Percentiles rank a stretch among this genome's conserved stretches.
phyloP scores from a whole-genome alignment of 2,329 filamentous ascomycete species.

The Diaporthe sp. region DNA sequence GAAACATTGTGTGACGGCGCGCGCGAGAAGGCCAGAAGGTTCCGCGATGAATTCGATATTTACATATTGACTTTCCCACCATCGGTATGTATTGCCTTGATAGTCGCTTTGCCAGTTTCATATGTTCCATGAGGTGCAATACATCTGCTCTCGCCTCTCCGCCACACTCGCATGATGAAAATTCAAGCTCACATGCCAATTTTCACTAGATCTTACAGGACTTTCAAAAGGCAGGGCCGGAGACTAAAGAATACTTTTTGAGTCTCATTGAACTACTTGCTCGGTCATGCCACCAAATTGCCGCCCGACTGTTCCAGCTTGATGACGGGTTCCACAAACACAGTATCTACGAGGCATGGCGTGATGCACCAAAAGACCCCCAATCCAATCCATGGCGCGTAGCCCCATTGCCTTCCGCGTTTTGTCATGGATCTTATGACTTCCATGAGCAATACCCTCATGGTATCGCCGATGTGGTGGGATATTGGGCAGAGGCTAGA shows the following conservation, averaged over 20 bases:
- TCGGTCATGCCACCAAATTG: not conserved
- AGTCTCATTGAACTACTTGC: not conserved
- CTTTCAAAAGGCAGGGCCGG: not conserved
- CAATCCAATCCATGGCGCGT: not conserved
- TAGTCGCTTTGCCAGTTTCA: not conserved
- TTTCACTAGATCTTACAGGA: not conserved
- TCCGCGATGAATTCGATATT: not conserved
- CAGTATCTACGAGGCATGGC: conserved; percentile 7
- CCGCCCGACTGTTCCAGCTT: not conserved
- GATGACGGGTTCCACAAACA: not conserved
- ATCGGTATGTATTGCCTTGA: not conserved
- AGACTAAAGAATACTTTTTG: not conserved
- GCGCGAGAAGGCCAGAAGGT: not conserved
- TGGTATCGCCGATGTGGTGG: conserved; percentile 10
- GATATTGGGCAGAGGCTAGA: conserved; percentile 1
- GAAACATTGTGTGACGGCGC: not conserved
- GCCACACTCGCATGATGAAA: not conserved
- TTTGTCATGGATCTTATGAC: not conserved
- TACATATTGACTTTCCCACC: not conserved
- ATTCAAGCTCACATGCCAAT: not conserved
- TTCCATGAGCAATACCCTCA: not conserved
- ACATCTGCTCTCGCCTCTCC: not conserved
- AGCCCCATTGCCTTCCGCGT: not conserved
- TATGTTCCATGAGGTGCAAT: not conserved
- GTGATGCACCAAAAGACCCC: not conserved